phyloP scores from a whole-genome alignment of 768 basidiomycete genomes.

The Russula ochroleuca region DNA sequence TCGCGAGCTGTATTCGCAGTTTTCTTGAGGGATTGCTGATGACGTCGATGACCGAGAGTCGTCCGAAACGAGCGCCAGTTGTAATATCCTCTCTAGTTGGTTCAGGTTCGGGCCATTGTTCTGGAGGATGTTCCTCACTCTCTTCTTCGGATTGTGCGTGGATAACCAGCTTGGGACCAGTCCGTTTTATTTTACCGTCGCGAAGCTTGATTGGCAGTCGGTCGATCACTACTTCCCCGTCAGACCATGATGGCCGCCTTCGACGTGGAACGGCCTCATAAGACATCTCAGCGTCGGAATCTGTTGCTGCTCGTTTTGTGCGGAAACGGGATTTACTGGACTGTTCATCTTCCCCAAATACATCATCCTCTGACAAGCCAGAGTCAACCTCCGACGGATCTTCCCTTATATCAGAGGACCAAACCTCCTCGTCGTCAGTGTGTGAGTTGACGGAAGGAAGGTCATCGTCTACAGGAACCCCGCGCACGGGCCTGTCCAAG shows the following conservation, averaged over 20 bases:
- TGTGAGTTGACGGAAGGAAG: conserved; percentile 68
- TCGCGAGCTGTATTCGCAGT: conserved; percentile 67
- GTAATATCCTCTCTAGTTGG: conserved; percentile 60
- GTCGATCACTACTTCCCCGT: conserved; percentile 48
- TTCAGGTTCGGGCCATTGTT: conserved; percentile 29
- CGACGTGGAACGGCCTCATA: conserved; percentile 65
- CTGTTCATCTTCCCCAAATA: conserved; percentile 32
- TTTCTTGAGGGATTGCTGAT: conserved; percentile 62
- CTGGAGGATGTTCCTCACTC: conserved; percentile 36
- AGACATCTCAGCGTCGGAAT: conserved; percentile 63
- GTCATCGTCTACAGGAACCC: conserved; percentile 46
- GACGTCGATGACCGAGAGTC: conserved; percentile 70
- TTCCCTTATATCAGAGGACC: conserved; percentile 44
- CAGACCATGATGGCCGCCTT: conserved; percentile 42
- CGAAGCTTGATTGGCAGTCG: conserved; percentile 84
- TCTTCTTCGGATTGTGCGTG: conserved; percentile 32
- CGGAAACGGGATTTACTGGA: conserved; percentile 26
- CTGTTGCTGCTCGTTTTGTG: conserved; percentile 31
- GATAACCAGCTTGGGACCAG: conserved; percentile 38
- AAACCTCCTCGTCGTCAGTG: conserved; percentile 53
- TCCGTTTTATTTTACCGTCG: conserved; percentile 69
- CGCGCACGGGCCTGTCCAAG: conserved; percentile 53
- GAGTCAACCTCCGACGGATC: conserved; percentile 28
- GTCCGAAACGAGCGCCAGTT: conserved; percentile 85
- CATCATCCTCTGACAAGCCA: conserved; percentile 33